A percentile compares a stretch with the other conserved stretches of the same genome.
phyloP scores from a whole-genome alignment of 2,329 filamentous ascomycete species.

The Mariannaea sp. region DNA sequence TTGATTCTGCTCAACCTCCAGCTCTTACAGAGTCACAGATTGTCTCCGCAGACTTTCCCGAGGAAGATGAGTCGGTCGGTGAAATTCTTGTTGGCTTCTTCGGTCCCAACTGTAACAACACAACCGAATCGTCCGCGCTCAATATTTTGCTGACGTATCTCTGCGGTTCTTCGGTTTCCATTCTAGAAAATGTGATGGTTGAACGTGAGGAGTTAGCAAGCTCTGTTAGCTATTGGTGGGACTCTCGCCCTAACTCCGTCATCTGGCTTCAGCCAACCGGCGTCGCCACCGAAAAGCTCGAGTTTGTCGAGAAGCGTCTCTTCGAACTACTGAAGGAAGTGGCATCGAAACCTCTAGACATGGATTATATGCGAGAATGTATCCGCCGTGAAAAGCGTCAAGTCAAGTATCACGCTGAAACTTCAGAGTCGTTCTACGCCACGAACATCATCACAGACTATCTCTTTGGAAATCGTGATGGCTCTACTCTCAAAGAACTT shows the following conservation, averaged over 20 bases:
- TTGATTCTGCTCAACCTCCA: conserved; percentile 81
- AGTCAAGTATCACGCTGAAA: conserved; percentile 82
- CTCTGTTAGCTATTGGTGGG: conserved; percentile 78
- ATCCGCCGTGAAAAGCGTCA: conserved; percentile 80
- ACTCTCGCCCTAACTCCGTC: conserved; percentile 78
- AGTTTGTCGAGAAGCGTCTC: conserved; percentile 81
- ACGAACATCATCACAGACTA: conserved; percentile 90
- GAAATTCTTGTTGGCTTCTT: conserved; percentile 87
- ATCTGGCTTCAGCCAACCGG: conserved; percentile 87
- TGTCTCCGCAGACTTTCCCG: conserved; percentile 86
- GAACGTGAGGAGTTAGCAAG: conserved; percentile 93
- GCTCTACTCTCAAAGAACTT: conserved; percentile 71
- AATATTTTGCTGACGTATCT: conserved; percentile 84
- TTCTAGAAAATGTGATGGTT: conserved; percentile 89
- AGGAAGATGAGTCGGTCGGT: conserved; percentile 92
- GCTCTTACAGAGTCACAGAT: conserved; percentile 72
- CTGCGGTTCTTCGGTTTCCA: conserved; percentile 88
- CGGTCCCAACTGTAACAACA: conserved; percentile 79
- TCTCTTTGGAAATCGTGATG: conserved; percentile 85
- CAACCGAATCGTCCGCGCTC: conserved; percentile 70
- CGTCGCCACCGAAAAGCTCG: conserved; percentile 84
- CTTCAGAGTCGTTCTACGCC: conserved; percentile 78
- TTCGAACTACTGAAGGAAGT: conserved; percentile 84
- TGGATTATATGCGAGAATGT: conserved; percentile 89
- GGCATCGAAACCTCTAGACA: conserved; percentile 78